phyloP scores from a whole-genome alignment of 2,329 filamentous ascomycete species.

The Aschersonia sp. region DNA sequence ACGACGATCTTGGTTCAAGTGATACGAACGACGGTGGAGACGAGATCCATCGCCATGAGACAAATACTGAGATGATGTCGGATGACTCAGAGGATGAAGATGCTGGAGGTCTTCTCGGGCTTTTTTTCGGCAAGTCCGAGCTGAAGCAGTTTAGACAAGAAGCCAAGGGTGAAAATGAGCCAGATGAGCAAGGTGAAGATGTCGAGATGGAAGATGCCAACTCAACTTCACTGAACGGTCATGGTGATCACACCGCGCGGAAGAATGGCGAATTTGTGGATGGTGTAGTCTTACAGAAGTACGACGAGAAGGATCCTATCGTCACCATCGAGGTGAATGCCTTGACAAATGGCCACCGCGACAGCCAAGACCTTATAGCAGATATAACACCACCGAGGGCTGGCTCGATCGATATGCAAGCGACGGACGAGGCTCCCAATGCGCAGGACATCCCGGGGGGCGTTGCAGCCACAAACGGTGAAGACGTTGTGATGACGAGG shows the following conservation, averaged over 20 bases:
- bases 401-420: too few species aligned
- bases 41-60: conserved; percentile 19
- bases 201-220: conserved; percentile 4
- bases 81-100: conserved; percentile 25
- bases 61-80: conserved; percentile 11
- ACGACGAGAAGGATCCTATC: too few species aligned
- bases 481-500: too few species aligned
- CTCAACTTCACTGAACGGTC: conserved; percentile 7
- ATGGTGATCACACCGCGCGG: conserved; percentile 4
- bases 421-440: too few species aligned
- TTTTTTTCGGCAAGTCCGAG: conserved; percentile 46
- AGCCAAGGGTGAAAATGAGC: conserved; percentile 8
- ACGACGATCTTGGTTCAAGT: conserved; percentile 48
- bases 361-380: neutral
- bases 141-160: conserved; percentile 35
- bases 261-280: neutral
- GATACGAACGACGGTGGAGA: conserved; percentile 28
- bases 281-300: too few species aligned
- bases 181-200: conserved; percentile 11
- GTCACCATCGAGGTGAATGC: neutral
- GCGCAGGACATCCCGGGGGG: too few species aligned
- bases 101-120: conserved; percentile 33
- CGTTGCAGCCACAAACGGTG: too few species aligned
- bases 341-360: neutral
- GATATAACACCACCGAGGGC: neutral